Conservation (phyloP, 768 basidiomycete species). For the Naganishia onofrii region DNA sequence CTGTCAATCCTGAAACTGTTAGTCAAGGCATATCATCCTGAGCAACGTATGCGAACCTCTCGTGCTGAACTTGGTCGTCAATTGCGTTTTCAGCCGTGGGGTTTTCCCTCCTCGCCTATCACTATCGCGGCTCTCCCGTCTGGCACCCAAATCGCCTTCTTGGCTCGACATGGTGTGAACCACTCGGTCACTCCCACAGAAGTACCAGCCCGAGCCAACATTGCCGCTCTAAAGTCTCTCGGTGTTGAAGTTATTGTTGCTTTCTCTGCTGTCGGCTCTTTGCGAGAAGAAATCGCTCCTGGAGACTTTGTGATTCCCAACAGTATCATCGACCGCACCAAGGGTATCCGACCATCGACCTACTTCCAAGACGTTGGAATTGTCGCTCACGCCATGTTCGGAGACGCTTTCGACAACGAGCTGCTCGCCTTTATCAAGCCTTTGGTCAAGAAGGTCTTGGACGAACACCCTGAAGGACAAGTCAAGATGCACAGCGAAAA, state of each 20-base stretch:
- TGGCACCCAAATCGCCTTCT: conserved; percentile 74
- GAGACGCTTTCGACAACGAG: conserved; percentile 73
- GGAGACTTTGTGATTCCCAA: conserved; percentile 83
- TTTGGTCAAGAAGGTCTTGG: conserved; percentile 64
- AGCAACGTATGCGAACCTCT: not conserved
- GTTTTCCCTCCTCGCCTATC: conserved; percentile 82
- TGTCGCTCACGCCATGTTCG: conserved; percentile 91
- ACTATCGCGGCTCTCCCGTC: conserved; percentile 85
- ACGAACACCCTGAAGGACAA: conserved; percentile 57
- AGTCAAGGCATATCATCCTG: conserved; percentile 38
- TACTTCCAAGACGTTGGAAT: conserved; percentile 80
- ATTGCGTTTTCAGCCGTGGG: conserved; percentile 77
- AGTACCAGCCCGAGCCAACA: conserved; percentile 86
- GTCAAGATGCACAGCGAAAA: conserved; percentile 75
- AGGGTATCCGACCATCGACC: conserved; percentile 79
- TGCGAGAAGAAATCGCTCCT: conserved; percentile 87
- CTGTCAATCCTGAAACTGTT: conserved; percentile 78
- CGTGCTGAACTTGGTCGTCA: not conserved
- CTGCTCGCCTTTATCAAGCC: conserved; percentile 46
- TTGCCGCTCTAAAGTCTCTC: conserved; percentile 87
- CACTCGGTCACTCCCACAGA: conserved; percentile 76
- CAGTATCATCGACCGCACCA: conserved; percentile 95
- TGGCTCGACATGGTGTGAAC: conserved; percentile 81
- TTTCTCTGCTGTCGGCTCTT: conserved; percentile 91
- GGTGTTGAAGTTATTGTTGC: conserved; percentile 86